These are phyloP conservation scores for Chrysoporthe puriensis DNA, from an alignment of 2,329 filamentous ascomycete species.

Conservation along the genomic window DNA sequence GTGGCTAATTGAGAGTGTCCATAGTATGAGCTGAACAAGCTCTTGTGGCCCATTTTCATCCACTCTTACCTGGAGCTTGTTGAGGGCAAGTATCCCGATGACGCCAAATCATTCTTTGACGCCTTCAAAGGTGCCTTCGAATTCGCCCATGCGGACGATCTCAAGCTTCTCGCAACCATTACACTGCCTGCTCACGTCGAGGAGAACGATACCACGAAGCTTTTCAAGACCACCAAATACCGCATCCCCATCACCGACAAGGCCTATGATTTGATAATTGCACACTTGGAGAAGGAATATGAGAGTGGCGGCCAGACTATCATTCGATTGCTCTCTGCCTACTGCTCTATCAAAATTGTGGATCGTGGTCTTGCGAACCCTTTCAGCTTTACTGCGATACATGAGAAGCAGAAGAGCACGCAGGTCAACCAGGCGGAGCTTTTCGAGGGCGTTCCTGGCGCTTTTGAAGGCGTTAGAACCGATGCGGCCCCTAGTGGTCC, in stretches of 20 bases:
- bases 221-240: conserved; percentile 88
- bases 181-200: conserved; percentile 77
- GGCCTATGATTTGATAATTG: conserved; percentile 22
- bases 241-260: conserved; percentile 80
- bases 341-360: conserved; percentile 62
- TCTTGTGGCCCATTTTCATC: conserved; percentile 92
- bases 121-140: conserved; percentile 72
- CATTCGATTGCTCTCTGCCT: conserved; percentile 68
- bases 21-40: conserved; percentile 81
- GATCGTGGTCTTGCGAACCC: conserved; percentile 66
- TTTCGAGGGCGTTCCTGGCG: conserved; percentile 66
- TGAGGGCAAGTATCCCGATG: conserved; percentile 69
- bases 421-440: conserved; percentile 67
- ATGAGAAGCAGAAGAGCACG: conserved; percentile 59
- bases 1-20: conserved; percentile 29
- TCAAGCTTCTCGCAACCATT: conserved; percentile 75
- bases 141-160: conserved; percentile 76
- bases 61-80: conserved; percentile 88
- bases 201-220: conserved; percentile 75
- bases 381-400: conserved; percentile 64
- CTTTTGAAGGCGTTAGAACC: conserved; percentile 64
- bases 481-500: conserved; percentile 59
- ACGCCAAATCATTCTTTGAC: conserved; percentile 75
- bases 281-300: conserved; percentile 76
- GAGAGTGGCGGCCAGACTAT: conserved; percentile 80